Conservation (phyloP, 2,329 filamentous ascomycete species). For the Colletotrichum viniferum region DNA sequence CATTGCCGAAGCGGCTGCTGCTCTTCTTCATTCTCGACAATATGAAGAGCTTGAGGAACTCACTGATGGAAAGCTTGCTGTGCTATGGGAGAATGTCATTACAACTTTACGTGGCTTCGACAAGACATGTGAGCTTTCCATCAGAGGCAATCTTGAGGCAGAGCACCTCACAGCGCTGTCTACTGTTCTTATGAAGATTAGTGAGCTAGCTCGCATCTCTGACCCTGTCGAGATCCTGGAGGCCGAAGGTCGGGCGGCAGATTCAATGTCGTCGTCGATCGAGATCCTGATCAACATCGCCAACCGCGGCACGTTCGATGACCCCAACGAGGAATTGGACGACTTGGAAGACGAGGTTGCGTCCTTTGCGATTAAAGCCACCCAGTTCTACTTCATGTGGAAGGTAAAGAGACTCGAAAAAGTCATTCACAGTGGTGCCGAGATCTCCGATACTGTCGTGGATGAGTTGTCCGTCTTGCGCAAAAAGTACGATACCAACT, state of each 20-base stretch:
- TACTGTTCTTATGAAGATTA: conserved; percentile 77
- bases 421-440: conserved; percentile 58
- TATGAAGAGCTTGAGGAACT: conserved; percentile 90
- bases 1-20: conserved; percentile 80
- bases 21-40: conserved; percentile 82
- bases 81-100: conserved; percentile 85
- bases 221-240: conserved; percentile 81
- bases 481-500: conserved; percentile 62
- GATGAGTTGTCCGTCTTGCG: conserved; percentile 63
- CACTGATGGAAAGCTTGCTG: conserved; percentile 78
- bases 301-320: conserved; percentile 72
- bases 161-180: conserved; percentile 72
- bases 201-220: conserved; percentile 79
- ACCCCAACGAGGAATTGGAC: conserved; percentile 72
- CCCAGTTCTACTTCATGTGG: conserved; percentile 96
- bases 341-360: conserved; percentile 81
- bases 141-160: conserved; percentile 70
- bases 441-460: conserved; percentile 61
- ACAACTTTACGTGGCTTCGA: conserved; percentile 75
- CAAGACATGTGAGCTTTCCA: conserved; percentile 72
- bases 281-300: conserved; percentile 75
- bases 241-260: conserved; percentile 51
- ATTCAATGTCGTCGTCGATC: conserved; percentile 59
- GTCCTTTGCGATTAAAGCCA: conserved; percentile 74
- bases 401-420: conserved; percentile 69